Percentiles rank a stretch among this genome's conserved stretches.
These are phyloP conservation scores for Litsea cubeba DNA, from an alignment of 164 flowering plant species.

Conservation along the genomic window DNA sequence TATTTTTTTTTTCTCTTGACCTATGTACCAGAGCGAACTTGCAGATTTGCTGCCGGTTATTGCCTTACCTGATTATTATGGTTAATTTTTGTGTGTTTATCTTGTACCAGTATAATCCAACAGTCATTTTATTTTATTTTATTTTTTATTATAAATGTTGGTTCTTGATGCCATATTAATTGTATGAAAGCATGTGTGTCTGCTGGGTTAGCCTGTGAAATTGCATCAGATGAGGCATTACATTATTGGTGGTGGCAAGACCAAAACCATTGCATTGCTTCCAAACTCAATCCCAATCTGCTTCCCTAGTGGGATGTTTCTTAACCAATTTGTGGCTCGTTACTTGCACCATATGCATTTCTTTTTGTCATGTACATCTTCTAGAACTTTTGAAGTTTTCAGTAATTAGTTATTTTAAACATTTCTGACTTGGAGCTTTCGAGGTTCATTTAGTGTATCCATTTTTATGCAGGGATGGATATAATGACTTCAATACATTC, in stretches of 20 bases:
- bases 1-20: not conserved
- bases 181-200: not conserved
- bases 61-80: not conserved
- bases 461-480: slow-evolving; percentile 76
- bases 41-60: not conserved
- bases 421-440: not conserved
- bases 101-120: too few relatives aligned
- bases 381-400: not conserved
- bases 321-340: too few relatives aligned
- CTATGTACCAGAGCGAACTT: not conserved
- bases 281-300: too few relatives aligned
- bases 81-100: not conserved
- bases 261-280: too few relatives aligned
- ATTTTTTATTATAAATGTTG: too few relatives aligned
- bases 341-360: too few relatives aligned
- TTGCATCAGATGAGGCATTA: not conserved
- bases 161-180: not conserved
- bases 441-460: not conserved
- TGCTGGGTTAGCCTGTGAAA: not conserved
- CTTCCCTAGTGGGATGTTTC: too few relatives aligned
- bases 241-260: not conserved
- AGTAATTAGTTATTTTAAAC: too few relatives aligned
- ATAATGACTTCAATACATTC: slow-evolving; percentile 94
- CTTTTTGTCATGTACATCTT: too few relatives aligned
- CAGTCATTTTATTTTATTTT: too few relatives aligned